Base-by-base conservation (phyloP, 306 rosid species). In the Luffa aegyptiaca region DNA sequence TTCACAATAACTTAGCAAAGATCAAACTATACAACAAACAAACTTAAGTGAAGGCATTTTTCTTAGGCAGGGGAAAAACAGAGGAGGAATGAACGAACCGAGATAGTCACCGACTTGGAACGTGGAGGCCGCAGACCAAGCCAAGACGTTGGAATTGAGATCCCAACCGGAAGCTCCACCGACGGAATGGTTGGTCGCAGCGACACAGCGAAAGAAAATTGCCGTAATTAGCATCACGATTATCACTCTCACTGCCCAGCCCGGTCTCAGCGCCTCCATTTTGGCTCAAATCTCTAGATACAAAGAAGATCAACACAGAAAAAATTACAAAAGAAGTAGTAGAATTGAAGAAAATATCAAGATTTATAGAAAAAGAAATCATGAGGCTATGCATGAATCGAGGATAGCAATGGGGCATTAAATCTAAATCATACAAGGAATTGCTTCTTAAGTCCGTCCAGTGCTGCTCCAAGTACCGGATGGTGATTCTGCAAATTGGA, bases 111-210 rank as follows among this genome's bases (percentile, higher is more conserved):
- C 97, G 64, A 88, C 88, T 21, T 66, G 80, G 57, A 93, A 88
- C 42, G 83, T 82, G 46, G 75, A 76, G 3, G 81, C 10, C 33
- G 93, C 68, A 45, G 91, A 79, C 98, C 97, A 93, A 63, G 79
- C 61, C 37, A 81, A 87, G 59, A 93, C 75, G 75, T 91, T 79
- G 0, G 94, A 84, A 37, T 56, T 8, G 55, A 93, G 90, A 79
- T 93, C 98, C 98, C 97, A 91, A 35, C 96, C 97, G 18, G 90
- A 79, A 81, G 75, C 55, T 35, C 92, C 97, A 9, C 97, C 98
- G 35, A 93, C 94, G 57, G 94, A 52, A 83, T 55, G 83, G 70
- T 91, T 91, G 52, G 75, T 77, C 3, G 90, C 92, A 42, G 80
- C 81, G 82, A 84, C 91, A 82, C 91, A 85, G 59, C 88, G 91